Base-by-base conservation (phyloP, 2,329 filamentous ascomycete species). In the Colletotrichum eremochloae region DNA sequence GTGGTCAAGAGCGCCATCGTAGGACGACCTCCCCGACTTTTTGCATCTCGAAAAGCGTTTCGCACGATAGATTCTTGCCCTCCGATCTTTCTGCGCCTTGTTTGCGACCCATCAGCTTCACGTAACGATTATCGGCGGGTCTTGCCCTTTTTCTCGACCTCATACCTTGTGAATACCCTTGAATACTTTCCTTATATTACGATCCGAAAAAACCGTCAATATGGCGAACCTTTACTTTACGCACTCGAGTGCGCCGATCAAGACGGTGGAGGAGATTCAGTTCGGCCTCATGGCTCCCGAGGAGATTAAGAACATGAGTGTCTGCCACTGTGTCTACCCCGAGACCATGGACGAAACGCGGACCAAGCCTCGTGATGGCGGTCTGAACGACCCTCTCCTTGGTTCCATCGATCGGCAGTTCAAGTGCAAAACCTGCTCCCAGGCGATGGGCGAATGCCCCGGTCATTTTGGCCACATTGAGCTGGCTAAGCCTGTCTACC, bases 401-500 rank as follows among this genome's bases (percentile, higher is more conserved):
- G 96, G 96, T 71, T 97, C 96, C 62, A 97, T 99, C 81, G 97
- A 99, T 82, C 92, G 96, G 75, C 93, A 95, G 81, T 97, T 94
- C 86, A 94, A 95, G 83, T 99, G 96, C 86, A 95, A 93, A 80
- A 98, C 97, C 61, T 99, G 96, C 84, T 93, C 95, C 75, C 95
- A 99, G 84, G 93, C 94, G 80, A 97, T 98, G 89, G 92, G 93
- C 75, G 94, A 97, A 81, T 99, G 96, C 82, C 96, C 96, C 72
- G 96, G 96, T 73, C 96, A 99, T 82, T 99, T 99, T 81, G 96
- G 96, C 75, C 97, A 99, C 84, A 99, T 99, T 78, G 97, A 99
- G 85, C 89, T 99, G 77, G 95, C 96, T 53, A 95, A 94, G 81
- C 96, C 97, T 68, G 96, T 99, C 78, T 99, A 93, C 83, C 96